A percentile compares a stretch with the other conserved stretches of the same genome.
phyloP scores from a whole-genome alignment of 2,329 filamentous ascomycete species.

The Beauveria sp. region DNA sequence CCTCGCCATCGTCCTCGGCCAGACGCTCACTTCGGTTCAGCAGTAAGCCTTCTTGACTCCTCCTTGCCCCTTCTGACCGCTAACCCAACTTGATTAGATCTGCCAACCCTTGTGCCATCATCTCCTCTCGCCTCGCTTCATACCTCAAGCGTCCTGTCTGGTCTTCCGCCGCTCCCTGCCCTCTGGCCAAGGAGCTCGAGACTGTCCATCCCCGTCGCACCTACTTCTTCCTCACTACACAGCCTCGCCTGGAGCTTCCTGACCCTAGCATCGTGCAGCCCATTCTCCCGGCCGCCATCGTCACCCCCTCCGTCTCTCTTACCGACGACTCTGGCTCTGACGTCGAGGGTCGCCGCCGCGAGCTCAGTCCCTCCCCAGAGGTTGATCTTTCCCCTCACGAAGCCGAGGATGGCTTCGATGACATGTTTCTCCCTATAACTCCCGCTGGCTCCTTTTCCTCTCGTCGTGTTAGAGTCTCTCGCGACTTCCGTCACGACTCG shows the following conservation, averaged over 20 bases:
- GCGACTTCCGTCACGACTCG: slow-evolving; percentile 59
- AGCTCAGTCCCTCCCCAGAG: slow-evolving; percentile 85
- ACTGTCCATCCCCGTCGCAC: slow-evolving; percentile 88
- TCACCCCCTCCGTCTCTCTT: slow-evolving; percentile 70
- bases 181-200: slow-evolving; percentile 86
- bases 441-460: slow-evolving; percentile 58
- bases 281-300: slow-evolving; percentile 46
- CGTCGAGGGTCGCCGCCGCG: slow-evolving; percentile 58
- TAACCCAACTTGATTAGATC: slow-evolving; percentile 53
- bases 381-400: slow-evolving; percentile 84
- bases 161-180: slow-evolving; percentile 73
- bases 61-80: slow-evolving; percentile 13
- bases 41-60: slow-evolving; percentile 57
- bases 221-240: slow-evolving; percentile 94
- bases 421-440: slow-evolving; percentile 50
- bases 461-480: slow-evolving; percentile 30
- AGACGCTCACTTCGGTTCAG: slow-evolving; percentile 74
- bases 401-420: slow-evolving; percentile 66
- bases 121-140: slow-evolving; percentile 81
- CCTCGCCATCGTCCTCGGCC: slow-evolving; percentile 70
- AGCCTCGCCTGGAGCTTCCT: slow-evolving; percentile 73
- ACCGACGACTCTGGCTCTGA: slow-evolving; percentile 50
- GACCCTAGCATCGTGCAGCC: slow-evolving; percentile 27
- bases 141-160: slow-evolving; percentile 83
- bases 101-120: slow-evolving; percentile 89